A percentile compares a stretch with the other conserved stretches of the same genome.
Conservation (phyloP, 345 rosid species). For the Garcia nutans region DNA sequence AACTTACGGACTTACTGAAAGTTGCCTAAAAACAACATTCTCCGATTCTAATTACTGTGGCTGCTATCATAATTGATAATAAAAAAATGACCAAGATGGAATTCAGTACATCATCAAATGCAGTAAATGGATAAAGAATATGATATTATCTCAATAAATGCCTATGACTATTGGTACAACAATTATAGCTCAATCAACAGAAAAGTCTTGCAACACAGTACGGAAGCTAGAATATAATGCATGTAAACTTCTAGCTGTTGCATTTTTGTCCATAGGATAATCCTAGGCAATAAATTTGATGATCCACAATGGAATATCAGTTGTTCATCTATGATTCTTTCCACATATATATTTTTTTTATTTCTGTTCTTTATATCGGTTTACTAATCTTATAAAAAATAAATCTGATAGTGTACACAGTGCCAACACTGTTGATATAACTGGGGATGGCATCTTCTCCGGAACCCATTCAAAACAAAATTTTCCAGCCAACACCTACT, state of each 20-base stretch:
- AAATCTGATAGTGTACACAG: not conserved
- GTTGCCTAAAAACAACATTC: not conserved
- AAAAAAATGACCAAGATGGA: no score
- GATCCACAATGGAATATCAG: not conserved
- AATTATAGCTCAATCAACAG: not conserved
- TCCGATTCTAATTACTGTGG: no score
- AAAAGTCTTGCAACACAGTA: not conserved
- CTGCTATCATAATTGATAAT: no score
- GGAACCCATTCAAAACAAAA: no score
- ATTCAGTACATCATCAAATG: no score
- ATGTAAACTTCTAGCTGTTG: not conserved
- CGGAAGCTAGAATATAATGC: not conserved
- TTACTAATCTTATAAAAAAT: not conserved
- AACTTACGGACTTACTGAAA: not conserved
- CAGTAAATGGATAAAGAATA: not conserved
- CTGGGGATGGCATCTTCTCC: not conserved
- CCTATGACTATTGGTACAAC: not conserved
- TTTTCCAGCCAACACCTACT: not conserved
- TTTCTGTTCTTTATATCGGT: not conserved
- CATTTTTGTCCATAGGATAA: not conserved
- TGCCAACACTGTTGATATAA: not conserved
- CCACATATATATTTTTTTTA: no score
- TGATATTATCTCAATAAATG: not conserved
- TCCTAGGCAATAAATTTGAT: not conserved
- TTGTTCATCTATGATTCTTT: not conserved